These are phyloP conservation scores for Benincasa hispida DNA, from an alignment of 306 rosid genomes.

Conservation along the genomic window DNA sequence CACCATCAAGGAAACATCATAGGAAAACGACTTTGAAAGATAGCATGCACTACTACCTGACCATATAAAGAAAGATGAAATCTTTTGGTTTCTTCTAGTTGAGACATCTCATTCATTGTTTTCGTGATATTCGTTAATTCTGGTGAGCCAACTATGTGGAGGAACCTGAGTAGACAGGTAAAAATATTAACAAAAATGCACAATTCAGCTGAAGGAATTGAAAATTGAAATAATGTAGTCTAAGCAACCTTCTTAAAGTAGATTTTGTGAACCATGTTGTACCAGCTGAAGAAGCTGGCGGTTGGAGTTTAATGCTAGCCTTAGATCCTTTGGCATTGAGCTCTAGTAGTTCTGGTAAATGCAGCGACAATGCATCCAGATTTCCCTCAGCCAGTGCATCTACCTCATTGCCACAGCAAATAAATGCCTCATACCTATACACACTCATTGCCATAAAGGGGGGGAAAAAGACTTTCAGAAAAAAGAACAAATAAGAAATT, in stretches of 20 bases:
- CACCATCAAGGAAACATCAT: neutral
- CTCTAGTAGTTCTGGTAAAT: constrained; percentile 47
- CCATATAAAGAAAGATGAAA: constrained; percentile 78
- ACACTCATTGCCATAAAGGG: neutral
- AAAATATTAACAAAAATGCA: neutral
- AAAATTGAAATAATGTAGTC: neutral
- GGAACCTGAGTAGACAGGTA: constrained; percentile 47
- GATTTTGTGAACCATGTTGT: constrained; percentile 78
- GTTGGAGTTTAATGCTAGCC: constrained; percentile 43
- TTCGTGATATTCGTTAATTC: constrained; percentile 27
- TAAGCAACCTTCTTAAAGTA: constrained; percentile 58
- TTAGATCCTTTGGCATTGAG: constrained; percentile 40
- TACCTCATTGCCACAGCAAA: constrained; percentile 31
- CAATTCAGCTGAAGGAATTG: neutral
- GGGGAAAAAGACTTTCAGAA: neutral
- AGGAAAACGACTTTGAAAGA: constrained; percentile 10
- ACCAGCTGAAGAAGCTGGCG: constrained; percentile 37
- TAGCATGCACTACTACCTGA: constrained; percentile 43
- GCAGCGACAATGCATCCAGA: constrained; percentile 54
- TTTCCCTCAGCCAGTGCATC: constrained; percentile 49
- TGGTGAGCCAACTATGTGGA: constrained; percentile 48
- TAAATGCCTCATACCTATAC: constrained; percentile 58
- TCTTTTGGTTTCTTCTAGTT: constrained; percentile 68
- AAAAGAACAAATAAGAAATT: neutral
- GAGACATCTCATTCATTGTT: constrained; percentile 65